Conservation (phyloP, 768 basidiomycete species). For the Calocybe cyanea region DNA sequence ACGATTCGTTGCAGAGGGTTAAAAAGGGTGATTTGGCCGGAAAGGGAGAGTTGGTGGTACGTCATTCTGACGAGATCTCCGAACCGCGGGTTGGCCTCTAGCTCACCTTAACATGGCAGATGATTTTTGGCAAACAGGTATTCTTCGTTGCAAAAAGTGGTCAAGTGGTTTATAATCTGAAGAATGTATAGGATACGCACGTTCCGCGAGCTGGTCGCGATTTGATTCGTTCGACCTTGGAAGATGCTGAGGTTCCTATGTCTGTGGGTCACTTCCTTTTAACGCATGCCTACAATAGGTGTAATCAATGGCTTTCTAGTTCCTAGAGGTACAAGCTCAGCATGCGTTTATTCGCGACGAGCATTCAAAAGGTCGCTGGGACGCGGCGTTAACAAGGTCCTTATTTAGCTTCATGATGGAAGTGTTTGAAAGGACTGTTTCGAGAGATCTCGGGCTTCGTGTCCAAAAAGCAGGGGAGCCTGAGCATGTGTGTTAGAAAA, state of each 20-base stretch:
- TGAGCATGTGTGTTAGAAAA: slow-evolving; percentile 75
- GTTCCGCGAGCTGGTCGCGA: slow-evolving; percentile 86
- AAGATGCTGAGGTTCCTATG: slow-evolving; percentile 69
- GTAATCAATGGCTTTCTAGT: slow-evolving; percentile 39
- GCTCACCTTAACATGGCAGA: slow-evolving; percentile 33
- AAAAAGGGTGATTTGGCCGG: slow-evolving; percentile 68
- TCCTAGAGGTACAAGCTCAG: slow-evolving; percentile 94
- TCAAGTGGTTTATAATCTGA: not conserved
- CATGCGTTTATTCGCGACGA: slow-evolving; percentile 96
- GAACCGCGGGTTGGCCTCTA: not conserved
- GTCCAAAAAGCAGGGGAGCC: slow-evolving; percentile 40
- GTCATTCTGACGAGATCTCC: slow-evolving; percentile 20
- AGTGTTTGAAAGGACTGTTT: slow-evolving; percentile 86
- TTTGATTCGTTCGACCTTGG: slow-evolving; percentile 76
- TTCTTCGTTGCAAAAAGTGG: slow-evolving; percentile 3
- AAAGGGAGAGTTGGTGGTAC: slow-evolving; percentile 81
- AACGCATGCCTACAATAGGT: not conserved
- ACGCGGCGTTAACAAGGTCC: slow-evolving; percentile 82
- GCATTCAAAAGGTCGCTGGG: slow-evolving; percentile 91
- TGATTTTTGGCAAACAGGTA: slow-evolving; percentile 96
- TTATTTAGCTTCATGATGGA: slow-evolving; percentile 89
- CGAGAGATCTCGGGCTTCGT: slow-evolving; percentile 76
- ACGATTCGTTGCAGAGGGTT: slow-evolving; percentile 76
- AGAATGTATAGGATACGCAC: slow-evolving; percentile 71
- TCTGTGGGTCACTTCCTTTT: slow-evolving; percentile 49